These are phyloP conservation scores for Zychaea mexicana DNA, from an alignment of 371 early-diverging fungal genomes.

Conservation along the genomic window DNA sequence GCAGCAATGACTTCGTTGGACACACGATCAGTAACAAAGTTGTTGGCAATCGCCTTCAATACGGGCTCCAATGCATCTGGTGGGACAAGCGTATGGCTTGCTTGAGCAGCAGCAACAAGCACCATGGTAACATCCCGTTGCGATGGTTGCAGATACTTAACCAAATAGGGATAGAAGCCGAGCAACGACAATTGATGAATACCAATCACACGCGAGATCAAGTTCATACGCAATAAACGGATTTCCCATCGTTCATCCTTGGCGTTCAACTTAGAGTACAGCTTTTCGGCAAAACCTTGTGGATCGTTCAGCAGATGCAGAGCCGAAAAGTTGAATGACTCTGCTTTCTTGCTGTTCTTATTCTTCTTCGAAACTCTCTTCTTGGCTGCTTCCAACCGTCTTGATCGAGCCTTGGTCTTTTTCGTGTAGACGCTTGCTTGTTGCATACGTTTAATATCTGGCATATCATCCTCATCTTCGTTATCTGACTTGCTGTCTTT, in stretches of 20 bases:
- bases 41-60: slow-evolving; percentile 88
- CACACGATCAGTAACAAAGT: slow-evolving; percentile 91
- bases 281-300: slow-evolving; percentile 91
- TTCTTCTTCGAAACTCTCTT: slow-evolving; percentile 69
- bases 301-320: slow-evolving; percentile 94
- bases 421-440: slow-evolving; percentile 78
- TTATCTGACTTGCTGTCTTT: slow-evolving; percentile 73
- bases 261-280: slow-evolving; percentile 72
- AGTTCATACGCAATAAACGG: slow-evolving; percentile 87
- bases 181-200: slow-evolving; percentile 90
- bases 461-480: slow-evolving; percentile 59
- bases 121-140: slow-evolving; percentile 93
- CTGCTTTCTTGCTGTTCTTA: slow-evolving; percentile 67
- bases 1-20: slow-evolving; percentile 94
- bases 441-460: slow-evolving; percentile 75
- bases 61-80: slow-evolving; percentile 89
- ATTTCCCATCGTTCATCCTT: slow-evolving; percentile 87
- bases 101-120: slow-evolving; percentile 90
- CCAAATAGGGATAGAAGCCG: slow-evolving; percentile 85
- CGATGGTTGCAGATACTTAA: slow-evolving; percentile 91
- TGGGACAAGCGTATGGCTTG: slow-evolving; percentile 89
- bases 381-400: slow-evolving; percentile 72
- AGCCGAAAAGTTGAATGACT: slow-evolving; percentile 88
- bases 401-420: slow-evolving; percentile 80
- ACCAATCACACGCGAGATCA: slow-evolving; percentile 92